Evolutionary conservation across 768 basidiomycete genomes (phyloP), one percentile per base, ranked within the genome.

Genomic region (Suillus subaureus): DNA sequence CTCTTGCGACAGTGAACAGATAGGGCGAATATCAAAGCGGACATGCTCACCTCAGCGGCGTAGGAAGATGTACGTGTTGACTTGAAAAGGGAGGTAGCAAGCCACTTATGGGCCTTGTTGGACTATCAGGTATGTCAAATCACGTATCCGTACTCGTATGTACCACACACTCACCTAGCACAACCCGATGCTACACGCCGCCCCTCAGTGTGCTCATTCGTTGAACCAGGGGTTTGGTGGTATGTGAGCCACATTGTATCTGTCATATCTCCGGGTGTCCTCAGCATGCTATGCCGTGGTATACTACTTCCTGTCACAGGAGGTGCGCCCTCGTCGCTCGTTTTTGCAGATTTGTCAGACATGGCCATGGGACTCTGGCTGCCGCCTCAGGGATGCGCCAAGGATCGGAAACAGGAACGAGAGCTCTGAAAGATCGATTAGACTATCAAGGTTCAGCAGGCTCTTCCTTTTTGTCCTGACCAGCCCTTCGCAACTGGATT

Each of bases 41-140:
- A 57, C 3, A 61, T 18, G 16, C 74, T 40, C 66, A 75, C 75
- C 76, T 76, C 23, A 73, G 73, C 9, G 75, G 76, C 16, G 75
- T 76, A 16, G 76, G 76, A 39, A 78, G 68, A 57, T 76, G 73
- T 47, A 35, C 67, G 61, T 45, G 31, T 18, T 67, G 61, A 63
- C 63, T 74, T 61, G 63, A 71, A 54, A 67, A 67, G 9, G 61
- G 49, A 35, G 61, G 65, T 3, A 45, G 60, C 11, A 61, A 40
- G 37, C 54, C n/a, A 45, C 63, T 45, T 35, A 26, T 18, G 16
- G 61, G 64, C 23, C 61, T 61, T 37, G 42, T 64, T n/a, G 61
- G 47, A 63, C 64, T 63, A n/a, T 18, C 12, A 6, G 18, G 31
- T 28, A 9, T 63, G 26, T 60, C 37, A 61, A n/a, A 40, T 16